Conservation (phyloP, 148 eudicot genomes). For the Camellia sinensis region DNA sequence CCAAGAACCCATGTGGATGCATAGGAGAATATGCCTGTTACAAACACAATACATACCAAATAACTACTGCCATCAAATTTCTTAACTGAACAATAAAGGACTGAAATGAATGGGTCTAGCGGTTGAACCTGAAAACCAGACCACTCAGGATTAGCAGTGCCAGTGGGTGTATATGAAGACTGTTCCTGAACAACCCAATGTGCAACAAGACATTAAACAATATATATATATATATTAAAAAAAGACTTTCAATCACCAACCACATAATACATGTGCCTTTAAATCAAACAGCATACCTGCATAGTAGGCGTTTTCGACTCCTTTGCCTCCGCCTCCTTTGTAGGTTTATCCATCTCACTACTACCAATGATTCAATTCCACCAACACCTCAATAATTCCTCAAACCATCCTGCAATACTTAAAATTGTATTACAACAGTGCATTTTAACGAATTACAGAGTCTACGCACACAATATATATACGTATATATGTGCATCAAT, state of each 20-base stretch:
- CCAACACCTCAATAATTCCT: background rate
- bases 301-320: conserved; percentile 48
- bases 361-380: conserved; percentile 57
- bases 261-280: background rate
- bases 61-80: background rate
- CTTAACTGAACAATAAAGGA: background rate
- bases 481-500: background rate
- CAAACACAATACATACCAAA: conserved; percentile 16
- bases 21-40: conserved; percentile 88
- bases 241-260: background rate
- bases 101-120: background rate
- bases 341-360: conserved; percentile 72
- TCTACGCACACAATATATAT: background rate
- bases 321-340: conserved; percentile 46
- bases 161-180: conserved; percentile 47
- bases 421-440: background rate
- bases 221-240: background rate
- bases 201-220: background rate
- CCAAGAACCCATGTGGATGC: conserved; percentile 83
- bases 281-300: conserved; percentile 25
- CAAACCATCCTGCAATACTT: conserved; percentile 25
- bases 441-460: background rate
- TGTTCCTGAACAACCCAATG: conserved; percentile 55
- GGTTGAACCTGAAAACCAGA: conserved; percentile 85
- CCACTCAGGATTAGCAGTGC: conserved; percentile 79